Percentiles rank a stretch among this genome's conserved stretches.
Conservation (phyloP, 257 asterid species). For the Cinchona pubescens region DNA sequence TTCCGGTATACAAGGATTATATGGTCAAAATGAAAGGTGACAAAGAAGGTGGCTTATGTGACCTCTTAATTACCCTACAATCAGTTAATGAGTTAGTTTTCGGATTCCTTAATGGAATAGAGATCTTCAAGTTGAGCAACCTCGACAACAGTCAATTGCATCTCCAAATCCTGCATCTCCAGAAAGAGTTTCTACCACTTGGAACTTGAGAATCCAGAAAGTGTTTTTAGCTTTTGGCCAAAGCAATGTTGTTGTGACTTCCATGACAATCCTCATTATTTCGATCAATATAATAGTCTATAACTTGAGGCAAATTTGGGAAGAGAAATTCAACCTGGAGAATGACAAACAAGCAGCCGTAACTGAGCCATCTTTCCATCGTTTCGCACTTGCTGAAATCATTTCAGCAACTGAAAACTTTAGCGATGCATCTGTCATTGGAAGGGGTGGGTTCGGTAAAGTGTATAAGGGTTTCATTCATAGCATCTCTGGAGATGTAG, state of each 20-base stretch:
- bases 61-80: constrained; percentile 5
- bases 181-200: not conserved
- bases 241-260: not conserved
- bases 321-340: not conserved
- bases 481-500: constrained; percentile 3
- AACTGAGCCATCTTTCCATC: not conserved
- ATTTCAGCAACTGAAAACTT: constrained; percentile 11
- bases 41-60: not conserved
- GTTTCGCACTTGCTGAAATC: constrained; percentile 8
- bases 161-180: not conserved
- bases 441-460: constrained; percentile 17
- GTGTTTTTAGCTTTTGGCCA: not conserved
- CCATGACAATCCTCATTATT: not conserved
- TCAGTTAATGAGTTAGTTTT: not conserved
- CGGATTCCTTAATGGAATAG: constrained; percentile 18
- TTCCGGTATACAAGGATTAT: constrained; percentile 20
- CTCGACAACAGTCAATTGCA: constrained; percentile 14
- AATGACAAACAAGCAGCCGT: not conserved
- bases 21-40: constrained; percentile 1
- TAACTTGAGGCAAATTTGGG: not conserved
- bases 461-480: constrained; percentile 14
- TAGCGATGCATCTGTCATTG: constrained; percentile 9
- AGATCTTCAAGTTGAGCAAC: constrained; percentile 24
- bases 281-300: not conserved
- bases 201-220: not conserved